Conservation (phyloP, 1,284 basidiomycete genomes). For the Rhizoctonia solani region DNA sequence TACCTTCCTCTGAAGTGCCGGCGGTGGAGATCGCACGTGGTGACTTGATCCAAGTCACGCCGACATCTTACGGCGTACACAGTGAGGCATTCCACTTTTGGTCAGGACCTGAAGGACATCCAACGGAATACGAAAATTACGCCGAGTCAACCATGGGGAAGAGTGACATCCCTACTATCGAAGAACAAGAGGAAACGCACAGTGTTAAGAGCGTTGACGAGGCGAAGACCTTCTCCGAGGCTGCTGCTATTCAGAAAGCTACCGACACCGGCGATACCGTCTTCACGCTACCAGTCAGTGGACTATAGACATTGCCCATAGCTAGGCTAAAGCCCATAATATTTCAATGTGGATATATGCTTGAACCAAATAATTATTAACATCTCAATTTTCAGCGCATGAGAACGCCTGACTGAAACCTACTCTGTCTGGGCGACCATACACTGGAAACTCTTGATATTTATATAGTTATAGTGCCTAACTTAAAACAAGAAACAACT, state of each 20-base stretch:
- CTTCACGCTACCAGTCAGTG: neutral
- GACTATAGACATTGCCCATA: neutral
- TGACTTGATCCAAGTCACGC: constrained; percentile 86
- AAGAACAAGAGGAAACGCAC: neutral
- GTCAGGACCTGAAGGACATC: constrained; percentile 67
- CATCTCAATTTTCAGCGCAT: too few relatives aligned
- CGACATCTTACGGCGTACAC: constrained; percentile 87
- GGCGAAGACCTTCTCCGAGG: neutral
- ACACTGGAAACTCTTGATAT: too few relatives aligned
- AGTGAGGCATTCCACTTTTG: constrained; percentile 91
- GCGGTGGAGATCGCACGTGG: constrained; percentile 93
- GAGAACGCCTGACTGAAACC: too few relatives aligned
- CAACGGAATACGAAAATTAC: constrained; percentile 72
- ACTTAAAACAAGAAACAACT: too few relatives aligned
- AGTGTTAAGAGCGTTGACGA: neutral
- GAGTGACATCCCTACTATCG: neutral
- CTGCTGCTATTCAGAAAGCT: neutral
- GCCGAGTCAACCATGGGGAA: constrained; percentile 68
- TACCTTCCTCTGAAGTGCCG: constrained; percentile 95
- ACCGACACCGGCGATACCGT: constrained; percentile 19
- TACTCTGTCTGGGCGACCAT: too few relatives aligned
- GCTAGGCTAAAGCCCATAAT: neutral
- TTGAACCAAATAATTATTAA: too few relatives aligned
- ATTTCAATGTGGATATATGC: neutral
- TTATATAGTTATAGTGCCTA: too few relatives aligned